A percentile compares a stretch with the other conserved stretches of the same genome.
phyloP scores from a whole-genome alignment of 2,329 filamentous ascomycete species.

The Cadophora gregata region DNA sequence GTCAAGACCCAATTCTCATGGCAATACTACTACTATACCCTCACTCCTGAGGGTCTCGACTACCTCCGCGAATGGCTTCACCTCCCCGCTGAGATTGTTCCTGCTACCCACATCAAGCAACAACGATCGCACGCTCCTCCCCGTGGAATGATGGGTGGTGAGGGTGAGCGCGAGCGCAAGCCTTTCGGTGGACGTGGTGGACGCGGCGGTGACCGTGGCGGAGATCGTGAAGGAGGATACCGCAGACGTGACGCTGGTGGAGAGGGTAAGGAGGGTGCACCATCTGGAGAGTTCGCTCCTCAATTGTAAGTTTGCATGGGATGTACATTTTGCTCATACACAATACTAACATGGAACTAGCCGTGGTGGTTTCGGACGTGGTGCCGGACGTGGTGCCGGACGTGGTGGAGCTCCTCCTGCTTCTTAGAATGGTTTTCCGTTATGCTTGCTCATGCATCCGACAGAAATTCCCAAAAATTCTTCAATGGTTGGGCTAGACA shows the following conservation, averaged over 20 bases:
- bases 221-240: constrained; percentile 89
- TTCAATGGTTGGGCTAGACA: constrained; percentile 51
- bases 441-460: constrained; percentile 45
- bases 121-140: constrained; percentile 89
- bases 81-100: constrained; percentile 98
- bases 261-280: constrained; percentile 87
- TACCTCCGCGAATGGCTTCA: constrained; percentile 99
- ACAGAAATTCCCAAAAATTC: constrained; percentile 43
- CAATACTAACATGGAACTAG: constrained; percentile 52
- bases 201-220: constrained; percentile 64
- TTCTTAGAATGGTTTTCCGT: constrained; percentile 41
- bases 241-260: constrained; percentile 87
- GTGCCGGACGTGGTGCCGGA: constrained; percentile 67
- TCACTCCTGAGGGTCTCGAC: constrained; percentile 99
- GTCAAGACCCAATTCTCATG: constrained; percentile 99
- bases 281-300: constrained; percentile 89
- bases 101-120: constrained; percentile 99
- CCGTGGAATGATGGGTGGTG: constrained; percentile 94
- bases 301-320: constrained; percentile 70
- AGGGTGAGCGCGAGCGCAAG: constrained; percentile 80
- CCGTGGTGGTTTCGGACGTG: constrained; percentile 90
- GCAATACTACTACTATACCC: constrained; percentile 99
- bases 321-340: not conserved
- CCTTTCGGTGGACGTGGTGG: constrained; percentile 79
- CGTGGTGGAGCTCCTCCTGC: constrained; percentile 74